phyloP scores from a whole-genome alignment of 2,329 filamentous ascomycete genomes.

The Sordariomycetes sp. region DNA sequence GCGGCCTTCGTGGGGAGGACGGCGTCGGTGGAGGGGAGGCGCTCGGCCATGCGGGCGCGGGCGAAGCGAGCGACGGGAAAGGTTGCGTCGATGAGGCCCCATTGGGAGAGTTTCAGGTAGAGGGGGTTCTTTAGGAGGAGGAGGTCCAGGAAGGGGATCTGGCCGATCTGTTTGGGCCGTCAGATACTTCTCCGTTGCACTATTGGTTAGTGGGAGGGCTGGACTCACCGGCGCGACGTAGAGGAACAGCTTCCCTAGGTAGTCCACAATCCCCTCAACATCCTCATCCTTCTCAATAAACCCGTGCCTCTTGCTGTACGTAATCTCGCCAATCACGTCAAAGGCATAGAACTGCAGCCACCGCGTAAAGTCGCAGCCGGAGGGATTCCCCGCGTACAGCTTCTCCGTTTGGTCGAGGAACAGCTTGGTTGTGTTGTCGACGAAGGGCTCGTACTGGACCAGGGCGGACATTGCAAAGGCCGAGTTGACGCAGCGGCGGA shows the following conservation, averaged over 20 bases:
- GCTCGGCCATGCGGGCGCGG: conserved; percentile 50
- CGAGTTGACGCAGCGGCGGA: conserved; percentile 61
- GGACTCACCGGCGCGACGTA: conserved; percentile 54
- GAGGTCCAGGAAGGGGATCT: conserved; percentile 59
- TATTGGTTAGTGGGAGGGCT: background rate
- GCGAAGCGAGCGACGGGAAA: conserved; percentile 66
- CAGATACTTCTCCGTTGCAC: background rate
- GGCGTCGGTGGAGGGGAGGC: conserved; percentile 21
- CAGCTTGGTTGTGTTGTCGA: conserved; percentile 59
- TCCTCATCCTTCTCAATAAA: conserved; percentile 65
- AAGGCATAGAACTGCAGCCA: conserved; percentile 78
- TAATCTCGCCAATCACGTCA: conserved; percentile 68
- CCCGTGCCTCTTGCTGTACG: conserved; percentile 61
- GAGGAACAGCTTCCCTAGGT: conserved; percentile 49
- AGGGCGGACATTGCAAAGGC: conserved; percentile 68
- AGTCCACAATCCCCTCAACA: conserved; percentile 59
- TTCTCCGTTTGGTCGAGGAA: conserved; percentile 52
- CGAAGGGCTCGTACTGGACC: conserved; percentile 68
- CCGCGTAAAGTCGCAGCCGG: conserved; percentile 48
- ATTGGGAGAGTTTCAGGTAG: conserved; percentile 52
- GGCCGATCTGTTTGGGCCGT: conserved; percentile 39
- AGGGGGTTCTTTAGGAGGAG: conserved; percentile 65
- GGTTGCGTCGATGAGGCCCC: conserved; percentile 52
- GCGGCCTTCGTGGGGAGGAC: background rate
- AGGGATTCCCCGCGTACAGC: conserved; percentile 30